Conservation (phyloP, 257 asterid genomes). For the Solanum bulbocastanum region DNA sequence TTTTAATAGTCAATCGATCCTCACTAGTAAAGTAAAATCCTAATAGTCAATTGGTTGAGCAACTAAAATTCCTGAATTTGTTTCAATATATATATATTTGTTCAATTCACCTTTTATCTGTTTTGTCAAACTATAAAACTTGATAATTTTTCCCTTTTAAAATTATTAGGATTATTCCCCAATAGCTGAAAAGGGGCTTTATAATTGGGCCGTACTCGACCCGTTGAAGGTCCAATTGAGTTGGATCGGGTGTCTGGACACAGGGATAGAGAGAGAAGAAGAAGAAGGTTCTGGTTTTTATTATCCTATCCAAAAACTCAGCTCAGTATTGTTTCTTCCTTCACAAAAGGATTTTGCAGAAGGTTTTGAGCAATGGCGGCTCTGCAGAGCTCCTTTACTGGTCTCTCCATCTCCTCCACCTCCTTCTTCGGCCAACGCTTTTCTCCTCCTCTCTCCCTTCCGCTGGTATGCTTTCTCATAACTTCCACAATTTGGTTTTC, state of each 20-base stretch:
- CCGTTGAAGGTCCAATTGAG: background rate
- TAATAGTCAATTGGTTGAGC: too few species aligned
- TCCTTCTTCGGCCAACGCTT: slow-evolving; percentile 65
- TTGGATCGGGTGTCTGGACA: background rate
- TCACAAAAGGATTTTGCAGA: background rate
- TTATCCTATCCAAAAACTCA: background rate
- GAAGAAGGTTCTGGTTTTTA: background rate
- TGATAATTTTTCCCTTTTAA: background rate
- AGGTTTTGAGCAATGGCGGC: slow-evolving; percentile 32
- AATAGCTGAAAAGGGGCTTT: background rate
- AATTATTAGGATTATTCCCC: background rate
- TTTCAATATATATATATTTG: too few species aligned
- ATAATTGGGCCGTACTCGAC: background rate
- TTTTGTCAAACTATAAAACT: background rate
- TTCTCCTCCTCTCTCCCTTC: slow-evolving; percentile 36
- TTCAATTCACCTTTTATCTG: background rate
- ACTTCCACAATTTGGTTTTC: background rate
- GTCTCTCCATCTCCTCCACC: slow-evolving; percentile 55
- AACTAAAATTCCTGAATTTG: too few species aligned
- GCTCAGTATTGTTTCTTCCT: background rate
- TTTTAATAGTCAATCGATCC: too few species aligned
- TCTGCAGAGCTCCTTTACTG: slow-evolving; percentile 59
- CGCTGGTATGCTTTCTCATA: slow-evolving; percentile 27
- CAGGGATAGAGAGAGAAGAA: background rate
- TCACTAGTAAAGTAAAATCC: too few species aligned